Conservation (phyloP, 2,329 filamentous ascomycete species). For the Podosphaera xanthii region DNA sequence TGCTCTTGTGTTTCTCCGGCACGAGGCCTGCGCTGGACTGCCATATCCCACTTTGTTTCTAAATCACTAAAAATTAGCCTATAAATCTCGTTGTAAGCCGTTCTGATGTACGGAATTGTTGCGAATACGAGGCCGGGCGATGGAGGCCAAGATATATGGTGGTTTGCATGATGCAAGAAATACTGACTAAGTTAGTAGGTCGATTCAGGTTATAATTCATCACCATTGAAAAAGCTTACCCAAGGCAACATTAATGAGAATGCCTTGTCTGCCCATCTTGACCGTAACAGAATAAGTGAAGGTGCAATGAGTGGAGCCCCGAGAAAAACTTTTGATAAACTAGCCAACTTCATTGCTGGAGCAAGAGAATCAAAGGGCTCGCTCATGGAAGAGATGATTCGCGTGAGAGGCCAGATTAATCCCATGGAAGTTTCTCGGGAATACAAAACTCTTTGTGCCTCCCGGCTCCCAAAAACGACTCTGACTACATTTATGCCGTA, state of each 20-base stretch:
- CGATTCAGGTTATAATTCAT: not conserved
- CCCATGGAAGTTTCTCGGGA: not conserved
- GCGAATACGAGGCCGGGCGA: constrained; percentile 42
- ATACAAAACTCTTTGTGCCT: constrained; percentile 20
- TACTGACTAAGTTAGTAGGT: constrained; percentile 9
- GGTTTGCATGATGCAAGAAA: constrained; percentile 9
- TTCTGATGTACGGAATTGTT: constrained; percentile 39
- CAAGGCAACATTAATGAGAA: constrained; percentile 17
- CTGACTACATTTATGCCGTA: constrained; percentile 41
- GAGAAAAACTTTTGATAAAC: constrained; percentile 14
- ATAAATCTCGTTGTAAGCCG: constrained; percentile 39
- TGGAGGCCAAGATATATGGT: constrained; percentile 22
- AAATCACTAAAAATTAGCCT: constrained; percentile 9
- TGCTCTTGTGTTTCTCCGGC: constrained; percentile 16
- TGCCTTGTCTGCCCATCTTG: constrained; percentile 30
- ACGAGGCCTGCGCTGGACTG: constrained; percentile 15
- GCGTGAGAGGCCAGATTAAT: not conserved
- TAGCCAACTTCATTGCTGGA: constrained; percentile 1
- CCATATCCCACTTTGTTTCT: constrained; percentile 15
- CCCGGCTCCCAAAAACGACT: constrained; percentile 39
- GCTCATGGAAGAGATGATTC: not conserved
- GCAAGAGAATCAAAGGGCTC: constrained; percentile 10
- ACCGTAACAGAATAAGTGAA: constrained; percentile 42
- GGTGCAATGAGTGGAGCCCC: constrained; percentile 46
- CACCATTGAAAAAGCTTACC: constrained; percentile 8